phyloP scores from a whole-genome alignment of 78 protist species.

The Mantamonas sphyraenae region DNA sequence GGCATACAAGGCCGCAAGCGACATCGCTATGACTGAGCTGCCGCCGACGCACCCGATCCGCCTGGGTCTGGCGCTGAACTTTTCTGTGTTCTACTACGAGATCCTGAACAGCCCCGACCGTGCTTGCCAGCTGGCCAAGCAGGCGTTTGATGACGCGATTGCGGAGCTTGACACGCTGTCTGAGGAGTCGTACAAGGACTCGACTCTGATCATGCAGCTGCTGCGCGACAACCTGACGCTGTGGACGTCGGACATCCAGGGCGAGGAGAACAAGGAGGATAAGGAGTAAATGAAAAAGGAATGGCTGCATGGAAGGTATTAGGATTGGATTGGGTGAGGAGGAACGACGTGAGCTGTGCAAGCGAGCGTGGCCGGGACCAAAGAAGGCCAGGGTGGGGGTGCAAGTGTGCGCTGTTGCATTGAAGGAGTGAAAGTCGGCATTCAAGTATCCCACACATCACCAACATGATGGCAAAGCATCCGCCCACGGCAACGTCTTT shows the following conservation, averaged over 20 bases:
- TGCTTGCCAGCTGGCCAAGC: slow-evolving; percentile 89
- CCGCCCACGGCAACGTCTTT: no score
- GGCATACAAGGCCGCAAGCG: slow-evolving; percentile 87
- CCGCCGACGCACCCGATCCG: slow-evolving; percentile 96
- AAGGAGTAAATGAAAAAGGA: neutral
- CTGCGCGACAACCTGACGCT: slow-evolving; percentile 95
- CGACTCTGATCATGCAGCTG: slow-evolving; percentile 95
- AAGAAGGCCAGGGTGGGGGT: no score
- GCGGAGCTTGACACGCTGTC: slow-evolving; percentile 89
- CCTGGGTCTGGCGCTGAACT: slow-evolving; percentile 97
- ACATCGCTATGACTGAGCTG: slow-evolving; percentile 63
- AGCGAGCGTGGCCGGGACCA: no score
- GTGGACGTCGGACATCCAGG: slow-evolving; percentile 83
- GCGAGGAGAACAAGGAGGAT: slow-evolving; percentile 10
- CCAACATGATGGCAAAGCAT: no score
- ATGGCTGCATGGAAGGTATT: no score
- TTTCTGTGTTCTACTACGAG: slow-evolving; percentile 97
- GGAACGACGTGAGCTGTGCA: no score
- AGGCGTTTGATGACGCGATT: slow-evolving; percentile 87
- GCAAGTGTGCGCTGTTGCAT: no score
- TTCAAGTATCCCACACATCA: no score
- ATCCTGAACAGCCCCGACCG: slow-evolving; percentile 80
- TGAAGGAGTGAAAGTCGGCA: no score
- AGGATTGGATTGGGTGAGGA: no score
- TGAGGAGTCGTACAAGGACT: slow-evolving; percentile 94